Evolutionary conservation across 495 filamentous ascomycete genomes (phyloP).

Genomic region (Podospora tetraspora): DNA sequence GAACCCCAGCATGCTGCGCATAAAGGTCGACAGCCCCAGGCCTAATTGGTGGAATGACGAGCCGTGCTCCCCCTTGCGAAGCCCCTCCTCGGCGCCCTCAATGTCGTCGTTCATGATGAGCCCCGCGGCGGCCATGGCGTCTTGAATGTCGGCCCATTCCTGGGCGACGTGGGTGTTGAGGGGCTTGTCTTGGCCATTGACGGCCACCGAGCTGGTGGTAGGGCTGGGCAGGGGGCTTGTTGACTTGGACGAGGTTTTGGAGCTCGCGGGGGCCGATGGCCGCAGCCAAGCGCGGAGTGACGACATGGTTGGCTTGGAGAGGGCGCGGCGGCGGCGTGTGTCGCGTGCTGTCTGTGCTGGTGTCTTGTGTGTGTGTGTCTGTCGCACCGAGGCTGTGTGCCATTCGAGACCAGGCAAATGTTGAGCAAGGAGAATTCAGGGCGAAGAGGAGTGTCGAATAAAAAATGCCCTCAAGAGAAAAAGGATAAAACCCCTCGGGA

Average conservation of each 20-base stretch:
- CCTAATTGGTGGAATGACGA: conserved; percentile 95
- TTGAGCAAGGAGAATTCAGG: background rate
- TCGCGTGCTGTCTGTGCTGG: background rate
- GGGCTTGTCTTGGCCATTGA: conserved; percentile 25
- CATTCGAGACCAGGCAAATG: background rate
- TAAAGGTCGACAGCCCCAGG: conserved; percentile 73
- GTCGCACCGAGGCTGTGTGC: background rate
- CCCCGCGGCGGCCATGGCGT: conserved; percentile 42
- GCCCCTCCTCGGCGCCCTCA: conserved; percentile 69
- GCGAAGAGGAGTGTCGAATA: background rate
- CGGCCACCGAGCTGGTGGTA: conserved; percentile 18
- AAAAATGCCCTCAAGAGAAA: background rate
- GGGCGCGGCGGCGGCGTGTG: background rate
- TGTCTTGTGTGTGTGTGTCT: background rate
- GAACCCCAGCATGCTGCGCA: conserved; percentile 82
- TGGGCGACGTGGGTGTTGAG: conserved; percentile 20
- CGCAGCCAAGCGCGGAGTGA: conserved; percentile 31
- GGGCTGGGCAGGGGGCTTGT: conserved; percentile 22
- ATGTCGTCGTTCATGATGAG: conserved; percentile 94
- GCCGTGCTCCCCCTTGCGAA: conserved; percentile 61
- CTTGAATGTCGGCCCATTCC: conserved; percentile 39
- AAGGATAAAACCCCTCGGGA: conserved; percentile 1
- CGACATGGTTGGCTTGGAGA: conserved; percentile 19
- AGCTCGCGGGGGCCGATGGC: conserved; percentile 19
- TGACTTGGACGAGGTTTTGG: conserved; percentile 21